Conservation (phyloP, 2,329 filamentous ascomycete genomes). For the Monosporascus sp. region DNA sequence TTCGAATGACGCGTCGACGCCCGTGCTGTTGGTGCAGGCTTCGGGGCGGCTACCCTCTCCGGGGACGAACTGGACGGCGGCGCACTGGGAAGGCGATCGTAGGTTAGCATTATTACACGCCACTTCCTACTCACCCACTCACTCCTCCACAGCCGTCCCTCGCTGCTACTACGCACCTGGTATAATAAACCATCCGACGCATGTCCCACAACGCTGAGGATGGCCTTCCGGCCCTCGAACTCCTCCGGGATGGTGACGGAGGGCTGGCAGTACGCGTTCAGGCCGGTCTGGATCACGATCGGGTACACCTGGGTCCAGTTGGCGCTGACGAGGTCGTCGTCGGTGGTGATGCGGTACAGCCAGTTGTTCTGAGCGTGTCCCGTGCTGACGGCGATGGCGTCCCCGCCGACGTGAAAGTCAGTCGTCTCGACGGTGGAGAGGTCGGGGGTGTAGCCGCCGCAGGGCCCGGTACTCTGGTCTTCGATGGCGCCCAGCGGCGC, state of each 20-base stretch:
- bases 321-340: conserved; percentile 40
- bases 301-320: conserved; percentile 53
- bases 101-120: neutral
- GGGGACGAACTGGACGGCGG: conserved; percentile 50
- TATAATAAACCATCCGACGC: conserved; percentile 53
- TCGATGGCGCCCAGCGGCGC: conserved; percentile 43
- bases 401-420: conserved; percentile 54
- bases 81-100: conserved; percentile 36
- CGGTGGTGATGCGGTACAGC: conserved; percentile 54
- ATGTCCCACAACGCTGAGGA: conserved; percentile 46
- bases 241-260: conserved; percentile 41
- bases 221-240: conserved; percentile 51
- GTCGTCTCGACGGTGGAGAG: conserved; percentile 32
- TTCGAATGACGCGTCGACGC: conserved; percentile 26
- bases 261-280: conserved; percentile 50
- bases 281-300: conserved; percentile 48
- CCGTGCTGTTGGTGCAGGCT: conserved; percentile 34
- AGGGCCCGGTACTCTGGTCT: conserved; percentile 41
- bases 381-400: conserved; percentile 42
- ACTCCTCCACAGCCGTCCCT: too few relatives aligned
- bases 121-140: too few relatives aligned
- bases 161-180: conserved; percentile 36
- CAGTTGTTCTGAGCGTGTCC: conserved; percentile 49
- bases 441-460: conserved; percentile 48
- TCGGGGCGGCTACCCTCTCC: conserved; percentile 26